Evolutionary conservation across 2,329 filamentous ascomycete species (phyloP).

Genomic region (Pseudogymnoascus sp.): DNA sequence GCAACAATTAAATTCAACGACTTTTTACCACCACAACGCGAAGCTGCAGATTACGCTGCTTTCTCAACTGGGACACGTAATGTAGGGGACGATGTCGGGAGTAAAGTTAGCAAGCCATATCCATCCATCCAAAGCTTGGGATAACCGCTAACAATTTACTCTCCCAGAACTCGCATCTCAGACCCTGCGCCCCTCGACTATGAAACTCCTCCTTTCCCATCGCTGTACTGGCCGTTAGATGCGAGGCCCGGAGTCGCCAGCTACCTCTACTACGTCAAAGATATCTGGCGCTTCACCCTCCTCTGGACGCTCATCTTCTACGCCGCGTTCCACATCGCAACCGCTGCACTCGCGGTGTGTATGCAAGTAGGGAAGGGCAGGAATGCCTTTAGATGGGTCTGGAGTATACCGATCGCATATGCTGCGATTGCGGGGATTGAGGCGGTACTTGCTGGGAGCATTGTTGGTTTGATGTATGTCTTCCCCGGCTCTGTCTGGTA

Average conservation of each 20-base stretch:
- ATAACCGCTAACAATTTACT: background rate
- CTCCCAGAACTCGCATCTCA: conserved; percentile 20
- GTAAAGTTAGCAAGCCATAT: background rate
- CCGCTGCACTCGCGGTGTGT: conserved; percentile 51
- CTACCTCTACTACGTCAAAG: conserved; percentile 51
- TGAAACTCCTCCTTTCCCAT: conserved; percentile 55
- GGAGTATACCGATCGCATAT: conserved; percentile 56
- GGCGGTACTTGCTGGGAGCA: conserved; percentile 57
- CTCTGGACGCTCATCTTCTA: conserved; percentile 63
- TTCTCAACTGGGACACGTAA: background rate
- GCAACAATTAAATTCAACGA: background rate
- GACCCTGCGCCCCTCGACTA: conserved; percentile 41
- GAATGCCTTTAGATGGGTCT: conserved; percentile 33
- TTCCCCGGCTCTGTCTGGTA: background rate
- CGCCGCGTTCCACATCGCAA: conserved; percentile 50
- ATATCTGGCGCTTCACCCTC: conserved; percentile 64
- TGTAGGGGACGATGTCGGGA: conserved; percentile 1
- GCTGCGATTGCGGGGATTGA: conserved; percentile 54
- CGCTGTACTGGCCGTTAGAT: conserved; percentile 55
- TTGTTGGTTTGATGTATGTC: conserved; percentile 59
- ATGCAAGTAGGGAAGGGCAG: conserved; percentile 42
- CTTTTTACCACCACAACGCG: background rate
- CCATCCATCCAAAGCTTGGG: background rate
- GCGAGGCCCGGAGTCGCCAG: conserved; percentile 37
- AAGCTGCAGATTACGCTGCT: background rate